Conservation (phyloP, 352 stramenopile genomes). For the Blastocystis sp. region DNA sequence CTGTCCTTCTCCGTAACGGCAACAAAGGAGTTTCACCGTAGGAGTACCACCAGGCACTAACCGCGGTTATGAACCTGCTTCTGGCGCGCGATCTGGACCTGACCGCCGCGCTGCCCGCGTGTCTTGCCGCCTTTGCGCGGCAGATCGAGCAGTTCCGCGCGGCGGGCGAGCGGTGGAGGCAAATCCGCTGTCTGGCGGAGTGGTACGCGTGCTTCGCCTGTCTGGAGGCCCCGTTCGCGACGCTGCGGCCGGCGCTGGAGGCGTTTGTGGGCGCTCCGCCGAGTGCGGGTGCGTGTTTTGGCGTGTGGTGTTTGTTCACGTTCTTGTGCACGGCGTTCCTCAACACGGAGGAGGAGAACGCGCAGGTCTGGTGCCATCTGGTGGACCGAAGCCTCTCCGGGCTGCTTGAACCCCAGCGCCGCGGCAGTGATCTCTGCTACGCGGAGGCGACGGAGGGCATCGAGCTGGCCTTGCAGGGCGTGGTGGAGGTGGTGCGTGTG, state of each 20-base stretch:
- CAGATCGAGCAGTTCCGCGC: background rate
- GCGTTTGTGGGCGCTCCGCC: background rate
- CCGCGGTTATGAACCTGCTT: background rate
- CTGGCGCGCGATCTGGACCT: background rate
- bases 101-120: background rate
- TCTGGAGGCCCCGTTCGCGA: background rate
- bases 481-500: background rate
- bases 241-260: background rate
- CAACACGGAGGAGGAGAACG: background rate
- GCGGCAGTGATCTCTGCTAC: background rate
- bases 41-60: constrained; percentile 15
- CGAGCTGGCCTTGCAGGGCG: background rate
- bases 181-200: background rate
- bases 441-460: background rate
- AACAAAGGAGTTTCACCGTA: background rate
- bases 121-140: background rate
- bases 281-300: background rate
- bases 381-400: background rate
- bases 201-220: background rate
- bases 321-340: background rate
- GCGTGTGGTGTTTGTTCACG: background rate
- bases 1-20: background rate
- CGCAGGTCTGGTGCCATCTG: background rate
- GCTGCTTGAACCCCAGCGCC: background rate
- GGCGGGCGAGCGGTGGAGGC: background rate